Evolutionary conservation across 2,329 filamentous ascomycete genomes (phyloP).

Genomic region (Arthrobotrys musiformis): DNA sequence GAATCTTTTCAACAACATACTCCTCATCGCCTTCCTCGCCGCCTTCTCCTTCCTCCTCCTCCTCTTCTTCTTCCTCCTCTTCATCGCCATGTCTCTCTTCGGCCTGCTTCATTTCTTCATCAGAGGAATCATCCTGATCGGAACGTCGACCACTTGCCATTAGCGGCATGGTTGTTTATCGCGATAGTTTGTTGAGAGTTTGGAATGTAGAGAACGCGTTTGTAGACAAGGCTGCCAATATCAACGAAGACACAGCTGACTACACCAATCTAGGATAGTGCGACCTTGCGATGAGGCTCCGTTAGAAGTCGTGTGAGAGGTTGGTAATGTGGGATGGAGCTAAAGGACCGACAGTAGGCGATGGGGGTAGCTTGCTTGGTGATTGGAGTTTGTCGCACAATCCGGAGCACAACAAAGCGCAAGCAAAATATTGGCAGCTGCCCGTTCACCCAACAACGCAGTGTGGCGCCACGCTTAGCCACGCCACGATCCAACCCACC

Average conservation of each 20-base stretch:
- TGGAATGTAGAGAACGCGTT: conserved; percentile 27
- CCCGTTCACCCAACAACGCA: conserved; percentile 37
- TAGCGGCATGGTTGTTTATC: conserved; percentile 26
- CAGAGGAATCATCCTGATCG: conserved; percentile 36
- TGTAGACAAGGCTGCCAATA: neutral
- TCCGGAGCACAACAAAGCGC: conserved; percentile 23
- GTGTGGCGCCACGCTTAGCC: neutral
- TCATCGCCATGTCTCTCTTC: conserved; percentile 14
- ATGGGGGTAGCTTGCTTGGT: neutral
- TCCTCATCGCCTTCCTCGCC: conserved; percentile 7
- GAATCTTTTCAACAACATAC: conserved; percentile 40
- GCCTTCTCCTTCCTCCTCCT: conserved; percentile 23
- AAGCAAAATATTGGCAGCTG: conserved; percentile 25
- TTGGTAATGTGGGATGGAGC: neutral
- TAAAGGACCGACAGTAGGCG: neutral
- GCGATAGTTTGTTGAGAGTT: neutral
- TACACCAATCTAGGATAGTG: neutral
- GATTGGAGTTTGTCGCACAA: conserved; percentile 9
- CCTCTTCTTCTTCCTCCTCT: conserved; percentile 31
- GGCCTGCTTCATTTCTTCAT: conserved; percentile 37
- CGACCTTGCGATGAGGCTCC: conserved; percentile 2
- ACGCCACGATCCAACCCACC: neutral
- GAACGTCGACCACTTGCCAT: conserved; percentile 26
- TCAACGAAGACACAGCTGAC: neutral
- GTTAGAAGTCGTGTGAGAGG: neutral